Conservation (phyloP, 495 filamentous ascomycete genomes). For the Penicillium subrubescens region DNA sequence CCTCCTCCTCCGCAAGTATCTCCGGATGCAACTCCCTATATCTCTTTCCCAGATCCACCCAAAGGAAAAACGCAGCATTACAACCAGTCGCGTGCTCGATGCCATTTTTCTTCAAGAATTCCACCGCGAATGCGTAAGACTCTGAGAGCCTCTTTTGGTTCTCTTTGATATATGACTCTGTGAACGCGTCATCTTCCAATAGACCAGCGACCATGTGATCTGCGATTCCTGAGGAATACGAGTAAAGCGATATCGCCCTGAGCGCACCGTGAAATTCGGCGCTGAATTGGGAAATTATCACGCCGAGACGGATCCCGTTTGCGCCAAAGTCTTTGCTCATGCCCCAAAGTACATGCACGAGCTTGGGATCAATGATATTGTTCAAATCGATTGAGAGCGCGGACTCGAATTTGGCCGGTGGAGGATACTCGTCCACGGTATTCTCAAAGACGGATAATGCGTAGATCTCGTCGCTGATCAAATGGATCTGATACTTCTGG, state of each 20-base stretch:
- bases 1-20: slow-evolving; percentile 21
- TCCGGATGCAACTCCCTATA: slow-evolving; percentile 34
- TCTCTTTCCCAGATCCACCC: slow-evolving; percentile 54
- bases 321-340: slow-evolving; percentile 63
- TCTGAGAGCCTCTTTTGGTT: slow-evolving; percentile 41
- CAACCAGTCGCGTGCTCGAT: slow-evolving; percentile 43
- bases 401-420: slow-evolving; percentile 50
- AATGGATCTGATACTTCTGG: slow-evolving; percentile 54
- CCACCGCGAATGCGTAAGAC: slow-evolving; percentile 36
- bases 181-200: slow-evolving; percentile 50
- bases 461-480: slow-evolving; percentile 68
- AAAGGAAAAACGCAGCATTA: slow-evolving; percentile 62
- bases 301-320: slow-evolving; percentile 58
- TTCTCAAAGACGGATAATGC: slow-evolving; percentile 56
- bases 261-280: slow-evolving; percentile 41
- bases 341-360: slow-evolving; percentile 63
- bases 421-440: slow-evolving; percentile 23
- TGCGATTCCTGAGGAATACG: slow-evolving; percentile 45
- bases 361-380: slow-evolving; percentile 50
- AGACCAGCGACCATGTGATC: slow-evolving; percentile 48
- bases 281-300: slow-evolving; percentile 52
- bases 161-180: slow-evolving; percentile 45
- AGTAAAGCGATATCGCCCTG: slow-evolving; percentile 42
- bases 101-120: slow-evolving; percentile 37
- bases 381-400: slow-evolving; percentile 50